Evolutionary conservation across 306 rosid genomes (phyloP), one percentile per base, ranked within the genome.

Genomic region (Cucurbita argyrosperma): DNA sequence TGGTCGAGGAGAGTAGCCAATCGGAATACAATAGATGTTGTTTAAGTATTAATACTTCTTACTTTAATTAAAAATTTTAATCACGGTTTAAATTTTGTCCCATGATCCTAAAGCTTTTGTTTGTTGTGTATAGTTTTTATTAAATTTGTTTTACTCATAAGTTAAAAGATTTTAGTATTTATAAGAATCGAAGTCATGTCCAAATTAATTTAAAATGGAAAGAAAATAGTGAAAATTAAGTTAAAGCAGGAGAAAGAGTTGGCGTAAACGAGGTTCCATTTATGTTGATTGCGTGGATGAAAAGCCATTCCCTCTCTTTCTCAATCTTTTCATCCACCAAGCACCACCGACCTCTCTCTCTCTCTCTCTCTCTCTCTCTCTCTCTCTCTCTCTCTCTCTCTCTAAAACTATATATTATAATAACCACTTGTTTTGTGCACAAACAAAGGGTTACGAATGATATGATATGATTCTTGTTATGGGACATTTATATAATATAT

Each of bases 231-330:
- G 35, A 30, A 30, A 30, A 30, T 30, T 30, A 30, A 30, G 35
- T 30, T 30, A 30, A 30, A 30, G 8, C 4, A 8, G 15, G 37
- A 23, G 12, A 16, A 52, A 6, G 21, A 54, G 12, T 54, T 54
- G 18, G 1, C 18, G 45, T 13, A 60, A 60, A 35, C 37, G 18
- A 58, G 66, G 66, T 60, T 60, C 66, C 30, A 40, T 39, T 63
- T 38, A 38, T 18, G 3, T 6, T 5, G 1, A 39, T 39, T 84
- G 88, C 96, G 88, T 84, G 83, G 85, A 85, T 84, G 82, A 69
- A 82, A 89, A 81, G 84, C 74, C 79, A 75, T 56, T 73, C 77
- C 57, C 59, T 61, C 18, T 57, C 75, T 67, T 43, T 58, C 40
- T 73, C 38, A 57, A 6, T 66, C 65, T 2, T 10, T 56, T 7